These are phyloP conservation scores for Porodaedalea pini DNA, from an alignment of 1,284 basidiomycete genomes.

Conservation along the genomic window DNA sequence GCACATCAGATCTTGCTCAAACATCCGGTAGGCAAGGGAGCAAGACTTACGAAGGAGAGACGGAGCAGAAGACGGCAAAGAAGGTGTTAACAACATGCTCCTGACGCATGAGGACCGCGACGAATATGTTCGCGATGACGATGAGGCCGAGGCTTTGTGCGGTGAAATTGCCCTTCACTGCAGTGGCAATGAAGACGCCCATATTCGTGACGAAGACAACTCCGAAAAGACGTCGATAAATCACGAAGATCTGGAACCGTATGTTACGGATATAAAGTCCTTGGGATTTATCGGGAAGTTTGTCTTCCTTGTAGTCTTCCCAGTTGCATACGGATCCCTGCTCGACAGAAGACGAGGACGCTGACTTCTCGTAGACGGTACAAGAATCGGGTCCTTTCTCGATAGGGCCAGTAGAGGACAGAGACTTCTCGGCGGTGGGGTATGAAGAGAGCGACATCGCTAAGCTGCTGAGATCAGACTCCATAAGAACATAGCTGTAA, in stretches of 20 bases:
- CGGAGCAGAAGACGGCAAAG: conserved; percentile 32
- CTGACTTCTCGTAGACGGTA: background rate
- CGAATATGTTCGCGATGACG: conserved; percentile 36
- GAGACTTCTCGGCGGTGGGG: background rate
- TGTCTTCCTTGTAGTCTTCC: conserved; percentile 26
- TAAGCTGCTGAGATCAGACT: too few species aligned
- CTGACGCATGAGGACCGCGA: conserved; percentile 35
- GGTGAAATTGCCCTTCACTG: conserved; percentile 19
- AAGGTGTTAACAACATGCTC: conserved; percentile 37
- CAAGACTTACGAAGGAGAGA: conserved; percentile 32
- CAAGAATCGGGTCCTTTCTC: background rate
- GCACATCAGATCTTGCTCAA: background rate
- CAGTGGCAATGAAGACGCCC: conserved; percentile 24
- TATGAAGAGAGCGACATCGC: too few species aligned
- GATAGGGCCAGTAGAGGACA: background rate
- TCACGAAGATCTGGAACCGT: conserved; percentile 25
- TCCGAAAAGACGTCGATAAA: conserved; percentile 27
- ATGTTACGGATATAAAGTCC: conserved; percentile 25
- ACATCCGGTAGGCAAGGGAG: conserved; percentile 30
- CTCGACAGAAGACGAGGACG: background rate
- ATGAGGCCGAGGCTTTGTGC: conserved; percentile 31
- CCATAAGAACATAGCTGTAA: too few species aligned
- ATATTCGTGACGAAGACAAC: conserved; percentile 27
- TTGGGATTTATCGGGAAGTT: conserved; percentile 25
- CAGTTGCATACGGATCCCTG: conserved; percentile 16